These are phyloP conservation scores for Morella rubra DNA, from an alignment of 306 rosid genomes.

Conservation along the genomic window DNA sequence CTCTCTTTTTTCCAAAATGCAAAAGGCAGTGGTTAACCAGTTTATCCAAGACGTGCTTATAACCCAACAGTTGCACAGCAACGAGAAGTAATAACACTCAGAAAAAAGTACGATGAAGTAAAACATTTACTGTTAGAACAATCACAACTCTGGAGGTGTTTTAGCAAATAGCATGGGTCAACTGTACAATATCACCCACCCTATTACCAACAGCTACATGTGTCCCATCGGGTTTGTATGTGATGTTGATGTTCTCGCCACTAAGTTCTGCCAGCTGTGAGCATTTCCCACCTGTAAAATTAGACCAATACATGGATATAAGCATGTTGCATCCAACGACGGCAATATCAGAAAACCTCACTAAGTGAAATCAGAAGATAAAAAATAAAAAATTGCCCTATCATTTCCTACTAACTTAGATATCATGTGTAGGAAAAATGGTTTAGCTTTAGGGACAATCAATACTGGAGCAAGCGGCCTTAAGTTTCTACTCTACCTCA, in stretches of 20 bases:
- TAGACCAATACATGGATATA: conserved; percentile 10
- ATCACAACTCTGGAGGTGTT: conserved; percentile 21
- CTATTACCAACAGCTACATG: conserved; percentile 94
- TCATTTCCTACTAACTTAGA: not conserved
- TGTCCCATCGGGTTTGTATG: conserved; percentile 94
- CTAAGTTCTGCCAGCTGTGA: conserved; percentile 87
- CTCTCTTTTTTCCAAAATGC: not conserved
- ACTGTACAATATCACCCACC: conserved; percentile 48
- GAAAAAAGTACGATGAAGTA: not conserved
- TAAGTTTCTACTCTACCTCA: too few relatives aligned
- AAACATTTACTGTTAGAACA: conserved; percentile 11
- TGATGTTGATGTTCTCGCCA: conserved; percentile 93
- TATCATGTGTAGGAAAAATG: not conserved
- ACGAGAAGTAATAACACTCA: conserved; percentile 8
- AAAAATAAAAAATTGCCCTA: not conserved
- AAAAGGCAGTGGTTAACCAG: not conserved
- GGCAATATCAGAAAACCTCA: not conserved
- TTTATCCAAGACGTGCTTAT: not conserved
- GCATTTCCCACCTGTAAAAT: conserved; percentile 81
- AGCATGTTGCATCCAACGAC: conserved; percentile 1
- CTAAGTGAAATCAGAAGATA: not conserved
- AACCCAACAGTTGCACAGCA: conserved; percentile 13
- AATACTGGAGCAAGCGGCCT: too few relatives aligned
- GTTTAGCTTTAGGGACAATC: too few relatives aligned
- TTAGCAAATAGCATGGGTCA: conserved; percentile 25